Percentiles rank a stretch among this genome's conserved stretches.
phyloP scores from a whole-genome alignment of 352 stramenopile species.

The Phytophthora citricola region DNA sequence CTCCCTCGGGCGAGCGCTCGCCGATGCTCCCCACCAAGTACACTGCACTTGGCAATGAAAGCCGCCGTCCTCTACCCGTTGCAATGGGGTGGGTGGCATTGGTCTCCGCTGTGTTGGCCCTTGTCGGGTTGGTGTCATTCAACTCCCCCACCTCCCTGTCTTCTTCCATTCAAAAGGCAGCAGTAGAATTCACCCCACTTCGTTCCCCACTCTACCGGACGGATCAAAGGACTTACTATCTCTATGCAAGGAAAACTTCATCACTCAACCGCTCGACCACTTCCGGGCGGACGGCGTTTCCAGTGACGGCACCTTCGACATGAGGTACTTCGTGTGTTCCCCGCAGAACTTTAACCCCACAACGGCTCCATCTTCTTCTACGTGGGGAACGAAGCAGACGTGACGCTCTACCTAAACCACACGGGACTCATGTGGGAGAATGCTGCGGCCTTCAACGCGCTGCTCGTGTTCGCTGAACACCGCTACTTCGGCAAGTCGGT shows the following conservation, averaged over 20 bases:
- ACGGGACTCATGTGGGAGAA: conserved; percentile 83
- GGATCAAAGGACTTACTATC: conserved; percentile 47
- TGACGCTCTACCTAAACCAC: conserved; percentile 71
- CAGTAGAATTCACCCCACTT: conserved; percentile 2
- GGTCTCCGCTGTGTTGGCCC: conserved; percentile 15
- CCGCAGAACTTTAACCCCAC: conserved; percentile 47
- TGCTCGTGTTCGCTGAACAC: conserved; percentile 82
- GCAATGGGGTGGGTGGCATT: conserved; percentile 34
- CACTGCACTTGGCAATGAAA: not conserved
- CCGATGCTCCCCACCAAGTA: conserved; percentile 35
- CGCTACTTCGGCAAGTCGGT: conserved; percentile 84
- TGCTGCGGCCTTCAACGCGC: conserved; percentile 59
- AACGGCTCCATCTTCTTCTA: conserved; percentile 77
- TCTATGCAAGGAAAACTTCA: conserved; percentile 53
- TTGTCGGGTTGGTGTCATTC: conserved; percentile 9
- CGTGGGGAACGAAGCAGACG: conserved; percentile 73
- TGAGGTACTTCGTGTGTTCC: conserved; percentile 79
- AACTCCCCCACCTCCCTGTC: not conserved
- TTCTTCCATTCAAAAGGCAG: not conserved
- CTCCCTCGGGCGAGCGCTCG: conserved; percentile 23
- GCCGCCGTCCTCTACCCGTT: conserved; percentile 31
- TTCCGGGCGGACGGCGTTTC: conserved; percentile 37
- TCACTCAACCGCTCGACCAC: conserved; percentile 59
- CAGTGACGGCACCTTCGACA: conserved; percentile 42
- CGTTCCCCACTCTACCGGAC: conserved; percentile 27